Percentiles rank a stretch among this genome's conserved stretches.
Conservation (phyloP, 1,284 basidiomycete species). For the Tylopilus sp. region DNA sequence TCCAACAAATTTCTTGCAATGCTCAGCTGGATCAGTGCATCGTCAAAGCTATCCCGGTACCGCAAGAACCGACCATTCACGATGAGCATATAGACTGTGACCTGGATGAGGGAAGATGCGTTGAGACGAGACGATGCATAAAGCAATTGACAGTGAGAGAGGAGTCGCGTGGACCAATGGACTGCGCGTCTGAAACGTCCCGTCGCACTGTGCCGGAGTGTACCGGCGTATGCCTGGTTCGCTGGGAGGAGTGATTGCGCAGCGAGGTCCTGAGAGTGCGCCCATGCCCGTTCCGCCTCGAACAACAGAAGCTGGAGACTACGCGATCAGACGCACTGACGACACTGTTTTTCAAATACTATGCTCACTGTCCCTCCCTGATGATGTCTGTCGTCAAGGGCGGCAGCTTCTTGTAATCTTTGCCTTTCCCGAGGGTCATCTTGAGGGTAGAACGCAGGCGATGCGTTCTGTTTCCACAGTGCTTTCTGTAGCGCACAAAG, state of each 20-base stretch:
- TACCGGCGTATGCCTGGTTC: constrained; percentile 48
- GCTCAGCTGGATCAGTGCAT: constrained; percentile 71
- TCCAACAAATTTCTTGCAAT: constrained; percentile 77
- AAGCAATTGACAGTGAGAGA: constrained; percentile 69
- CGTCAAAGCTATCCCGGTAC: constrained; percentile 72
- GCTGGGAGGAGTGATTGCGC: constrained; percentile 50
- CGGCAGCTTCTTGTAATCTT: constrained; percentile 81
- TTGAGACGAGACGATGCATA: constrained; percentile 50
- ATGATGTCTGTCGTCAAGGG: constrained; percentile 58
- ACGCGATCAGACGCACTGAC: constrained; percentile 16
- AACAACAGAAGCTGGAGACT: constrained; percentile 82
- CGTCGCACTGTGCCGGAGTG: constrained; percentile 69
- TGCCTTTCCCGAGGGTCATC: constrained; percentile 84
- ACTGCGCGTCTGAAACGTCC: constrained; percentile 80
- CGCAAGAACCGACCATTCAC: constrained; percentile 71
- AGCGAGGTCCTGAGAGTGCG: constrained; percentile 79
- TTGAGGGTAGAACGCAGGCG: constrained; percentile 79
- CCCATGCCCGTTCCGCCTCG: constrained; percentile 89
- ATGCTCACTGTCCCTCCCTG: constrained; percentile 74
- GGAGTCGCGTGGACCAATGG: constrained; percentile 77
- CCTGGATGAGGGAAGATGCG: constrained; percentile 55
- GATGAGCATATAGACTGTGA: constrained; percentile 64
- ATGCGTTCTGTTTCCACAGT: constrained; percentile 87
- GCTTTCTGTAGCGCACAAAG: constrained; percentile 73
- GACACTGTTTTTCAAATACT: not conserved